Evolutionary conservation across 352 stramenopile genomes (phyloP).

Genomic region (Phytophthora multivora): DNA sequence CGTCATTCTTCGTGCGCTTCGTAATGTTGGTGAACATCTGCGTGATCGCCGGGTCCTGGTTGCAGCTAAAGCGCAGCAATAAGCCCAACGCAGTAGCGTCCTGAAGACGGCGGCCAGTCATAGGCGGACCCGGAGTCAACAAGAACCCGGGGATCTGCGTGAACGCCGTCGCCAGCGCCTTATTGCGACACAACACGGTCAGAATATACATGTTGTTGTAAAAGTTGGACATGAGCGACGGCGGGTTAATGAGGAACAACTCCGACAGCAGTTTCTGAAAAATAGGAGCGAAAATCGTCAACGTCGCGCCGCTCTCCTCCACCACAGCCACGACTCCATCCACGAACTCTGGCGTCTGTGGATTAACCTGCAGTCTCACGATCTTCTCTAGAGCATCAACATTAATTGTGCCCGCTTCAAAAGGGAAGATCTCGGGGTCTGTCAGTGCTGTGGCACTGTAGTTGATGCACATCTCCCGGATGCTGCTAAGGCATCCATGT

Average conservation of each 20-base stretch:
- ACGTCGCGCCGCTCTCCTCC: constrained; percentile 52
- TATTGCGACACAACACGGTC: constrained; percentile 68
- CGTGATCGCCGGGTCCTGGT: constrained; percentile 68
- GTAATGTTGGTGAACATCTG: constrained; percentile 88
- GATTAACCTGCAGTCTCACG: constrained; percentile 57
- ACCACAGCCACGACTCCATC: constrained; percentile 57
- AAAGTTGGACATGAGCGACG: constrained; percentile 77
- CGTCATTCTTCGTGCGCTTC: constrained; percentile 79
- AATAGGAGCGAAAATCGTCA: constrained; percentile 70
- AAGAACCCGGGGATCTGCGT: constrained; percentile 75
- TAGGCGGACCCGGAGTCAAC: constrained; percentile 52
- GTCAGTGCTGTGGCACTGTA: constrained; percentile 85
- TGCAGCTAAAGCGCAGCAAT: constrained; percentile 76
- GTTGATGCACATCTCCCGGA: constrained; percentile 83
- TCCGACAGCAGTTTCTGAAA: constrained; percentile 83
- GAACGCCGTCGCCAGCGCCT: constrained; percentile 65
- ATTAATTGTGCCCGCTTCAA: constrained; percentile 68
- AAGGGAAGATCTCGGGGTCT: constrained; percentile 88
- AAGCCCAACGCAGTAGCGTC: constrained; percentile 81
- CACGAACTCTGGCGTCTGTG: constrained; percentile 63
- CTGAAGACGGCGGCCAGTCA: constrained; percentile 73
- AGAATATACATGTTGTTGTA: constrained; percentile 78
- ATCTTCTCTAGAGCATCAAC: constrained; percentile 72
- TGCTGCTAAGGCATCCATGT: constrained; percentile 53
- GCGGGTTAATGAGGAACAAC: constrained; percentile 79